Evolutionary conservation across 2,329 filamentous ascomycete genomes (phyloP).

Genomic region (Microcyclospora pomicola): DNA sequence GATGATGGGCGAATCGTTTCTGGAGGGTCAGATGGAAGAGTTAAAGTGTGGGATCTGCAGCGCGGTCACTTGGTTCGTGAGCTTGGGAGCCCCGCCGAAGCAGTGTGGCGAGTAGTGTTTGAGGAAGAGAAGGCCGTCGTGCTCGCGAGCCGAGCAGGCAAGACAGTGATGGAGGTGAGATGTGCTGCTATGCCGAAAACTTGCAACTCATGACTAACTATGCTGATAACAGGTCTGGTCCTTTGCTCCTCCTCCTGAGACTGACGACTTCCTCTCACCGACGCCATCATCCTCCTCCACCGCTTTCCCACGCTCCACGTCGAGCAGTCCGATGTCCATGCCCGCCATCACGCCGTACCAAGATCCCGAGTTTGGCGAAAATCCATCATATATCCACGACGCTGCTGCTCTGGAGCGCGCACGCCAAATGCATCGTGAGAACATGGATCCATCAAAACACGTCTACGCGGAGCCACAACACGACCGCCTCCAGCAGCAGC

Average conservation of each 20-base stretch:
- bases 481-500: conserved; percentile 1
- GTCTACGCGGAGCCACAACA: conserved; percentile 9
- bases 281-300: conserved; percentile 4
- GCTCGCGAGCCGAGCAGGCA: conserved; percentile 68
- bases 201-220: background rate
- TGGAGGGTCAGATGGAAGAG: conserved; percentile 89
- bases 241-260: conserved; percentile 71
- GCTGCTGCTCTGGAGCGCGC: too few relatives aligned
- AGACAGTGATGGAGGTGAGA: conserved; percentile 89
- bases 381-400: conserved; percentile 8
- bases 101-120: conserved; percentile 95
- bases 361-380: conserved; percentile 17
- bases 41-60: conserved; percentile 96
- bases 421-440: background rate
- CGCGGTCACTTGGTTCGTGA: conserved; percentile 83
- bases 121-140: conserved; percentile 94
- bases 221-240: conserved; percentile 61
- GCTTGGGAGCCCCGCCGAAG: conserved; percentile 79
- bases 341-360: conserved; percentile 14
- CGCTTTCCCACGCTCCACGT: conserved; percentile 5
- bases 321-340: conserved; percentile 1
- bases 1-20: conserved; percentile 92
- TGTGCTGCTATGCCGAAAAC: conserved; percentile 5
- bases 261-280: conserved; percentile 5
- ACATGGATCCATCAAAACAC: background rate